These are phyloP conservation scores for Fusarium continuum DNA, from an alignment of 2,329 filamentous ascomycete genomes.

Conservation along the genomic window DNA sequence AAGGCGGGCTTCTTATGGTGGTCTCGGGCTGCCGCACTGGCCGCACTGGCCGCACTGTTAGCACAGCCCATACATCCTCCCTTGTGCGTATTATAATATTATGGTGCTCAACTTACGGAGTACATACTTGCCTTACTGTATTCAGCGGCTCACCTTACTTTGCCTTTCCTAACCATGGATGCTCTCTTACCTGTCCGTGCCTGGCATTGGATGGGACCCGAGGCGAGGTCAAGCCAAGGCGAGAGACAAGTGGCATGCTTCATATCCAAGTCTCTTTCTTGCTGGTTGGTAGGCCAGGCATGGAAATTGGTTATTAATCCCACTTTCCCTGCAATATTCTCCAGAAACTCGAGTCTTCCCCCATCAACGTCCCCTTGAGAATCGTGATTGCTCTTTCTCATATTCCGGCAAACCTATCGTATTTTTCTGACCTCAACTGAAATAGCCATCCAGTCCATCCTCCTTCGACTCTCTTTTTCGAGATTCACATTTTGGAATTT, in stretches of 20 bases:
- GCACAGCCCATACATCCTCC: not conserved
- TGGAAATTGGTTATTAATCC: slow-evolving; percentile 13
- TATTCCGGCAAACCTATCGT: not conserved
- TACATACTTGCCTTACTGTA: not conserved
- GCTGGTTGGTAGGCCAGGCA: not conserved
- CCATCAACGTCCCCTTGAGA: not conserved
- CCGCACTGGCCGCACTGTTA: not conserved
- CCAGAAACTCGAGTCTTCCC: not conserved
- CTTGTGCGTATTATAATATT: not conserved
- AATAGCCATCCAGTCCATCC: not conserved
- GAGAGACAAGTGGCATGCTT: not conserved
- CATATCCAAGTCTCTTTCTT: slow-evolving; percentile 3
- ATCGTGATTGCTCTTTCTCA: not conserved
- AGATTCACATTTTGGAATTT: slow-evolving; percentile 7
- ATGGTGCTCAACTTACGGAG: not conserved
- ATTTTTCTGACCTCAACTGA: not conserved
- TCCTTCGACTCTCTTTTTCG: not conserved
- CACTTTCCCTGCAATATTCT: slow-evolving; percentile 3
- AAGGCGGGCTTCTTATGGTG: not conserved
- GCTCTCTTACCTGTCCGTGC: not conserved
- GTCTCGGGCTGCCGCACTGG: not conserved
- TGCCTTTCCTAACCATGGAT: not conserved
- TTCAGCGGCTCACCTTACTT: slow-evolving; percentile 2
- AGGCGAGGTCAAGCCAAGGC: not conserved
- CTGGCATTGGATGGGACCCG: slow-evolving; percentile 13